Percentiles rank a stretch among this genome's conserved stretches.
Evolutionary conservation across 805 yeast genomes (phyloP).

Genomic region (Candida suzukii): DNA sequence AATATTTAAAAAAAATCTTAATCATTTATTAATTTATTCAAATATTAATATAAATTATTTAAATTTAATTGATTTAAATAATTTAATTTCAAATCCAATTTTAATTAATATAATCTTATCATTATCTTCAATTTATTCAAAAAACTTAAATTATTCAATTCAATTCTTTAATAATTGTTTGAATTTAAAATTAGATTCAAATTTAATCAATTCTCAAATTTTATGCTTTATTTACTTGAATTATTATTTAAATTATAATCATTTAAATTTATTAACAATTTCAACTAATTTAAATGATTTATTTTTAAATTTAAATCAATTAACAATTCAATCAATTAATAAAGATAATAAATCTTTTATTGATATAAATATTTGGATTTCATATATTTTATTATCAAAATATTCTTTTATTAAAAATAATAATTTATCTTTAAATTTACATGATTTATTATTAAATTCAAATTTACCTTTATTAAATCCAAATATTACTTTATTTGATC

Average conservation of each 20-base stretch:
- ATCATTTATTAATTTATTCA: conserved; percentile 17
- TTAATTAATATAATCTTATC: conserved; percentile 38
- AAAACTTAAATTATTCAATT: conserved; percentile 27
- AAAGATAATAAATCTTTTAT: conserved; percentile 3
- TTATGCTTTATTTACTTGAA: conserved; percentile 36
- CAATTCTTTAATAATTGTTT: conserved; percentile 37
- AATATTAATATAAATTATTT: conserved; percentile 10
- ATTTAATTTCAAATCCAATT: conserved; percentile 27
- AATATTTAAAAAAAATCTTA: conserved; percentile 5
- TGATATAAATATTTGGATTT: conserved; percentile 34
- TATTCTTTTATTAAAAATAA: conserved; percentile 32
- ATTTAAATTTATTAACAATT: not conserved
- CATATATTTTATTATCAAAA: conserved; percentile 38
- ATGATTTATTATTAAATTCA: conserved; percentile 22
- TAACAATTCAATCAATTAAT: conserved; percentile 2
- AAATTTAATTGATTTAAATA: conserved; percentile 10
- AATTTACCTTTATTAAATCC: conserved; percentile 16
- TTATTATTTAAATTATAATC: conserved; percentile 25
- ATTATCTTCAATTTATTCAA: conserved; percentile 34
- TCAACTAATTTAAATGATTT: conserved; percentile 8
- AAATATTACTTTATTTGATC: conserved; percentile 8
- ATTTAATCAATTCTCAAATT: conserved; percentile 39
- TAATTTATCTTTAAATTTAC: conserved; percentile 33
- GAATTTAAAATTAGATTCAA: no score
- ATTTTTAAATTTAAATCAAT: not conserved